phyloP scores from a whole-genome alignment of 495 filamentous ascomycete genomes.

The Glutinoglossum americanum region DNA sequence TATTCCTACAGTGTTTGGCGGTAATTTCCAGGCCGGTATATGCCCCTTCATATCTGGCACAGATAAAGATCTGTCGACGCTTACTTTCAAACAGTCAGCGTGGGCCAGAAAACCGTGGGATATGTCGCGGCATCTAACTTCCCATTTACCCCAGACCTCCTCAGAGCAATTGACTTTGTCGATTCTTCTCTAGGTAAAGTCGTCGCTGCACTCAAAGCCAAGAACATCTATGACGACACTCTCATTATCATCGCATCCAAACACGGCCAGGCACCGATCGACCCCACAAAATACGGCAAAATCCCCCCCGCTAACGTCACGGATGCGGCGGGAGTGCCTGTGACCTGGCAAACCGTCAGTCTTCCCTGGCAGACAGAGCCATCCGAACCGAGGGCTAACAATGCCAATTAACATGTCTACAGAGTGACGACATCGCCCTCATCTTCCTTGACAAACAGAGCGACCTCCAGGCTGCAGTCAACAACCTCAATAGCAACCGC shows the following conservation, averaged over 20 bases:
- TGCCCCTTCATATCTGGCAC: background rate
- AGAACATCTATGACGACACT: conserved; percentile 15
- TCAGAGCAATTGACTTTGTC: conserved; percentile 9
- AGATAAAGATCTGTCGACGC: background rate
- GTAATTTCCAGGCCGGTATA: conserved; percentile 16
- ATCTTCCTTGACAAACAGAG: conserved; percentile 15
- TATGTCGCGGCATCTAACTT: conserved; percentile 8
- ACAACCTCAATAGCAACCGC: conserved; percentile 9
- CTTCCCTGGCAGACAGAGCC: background rate
- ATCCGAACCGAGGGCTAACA: background rate
- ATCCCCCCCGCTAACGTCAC: conserved; percentile 11
- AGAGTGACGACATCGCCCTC: conserved; percentile 17
- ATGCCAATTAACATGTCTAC: background rate
- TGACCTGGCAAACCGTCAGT: conserved; percentile 7
- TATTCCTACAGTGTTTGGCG: conserved; percentile 17
- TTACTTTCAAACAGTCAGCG: conserved; percentile 9
- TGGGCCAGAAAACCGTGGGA: conserved; percentile 17
- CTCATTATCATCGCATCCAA: conserved; percentile 19
- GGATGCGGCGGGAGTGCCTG: conserved; percentile 11
- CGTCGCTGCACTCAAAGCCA: conserved; percentile 15
- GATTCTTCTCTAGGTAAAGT: conserved; percentile 6
- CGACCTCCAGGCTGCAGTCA: conserved; percentile 11
- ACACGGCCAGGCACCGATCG: conserved; percentile 19
- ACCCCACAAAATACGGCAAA: conserved; percentile 13
- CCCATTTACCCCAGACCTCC: conserved; percentile 6